Base-by-base conservation (phyloP, 2,329 filamentous ascomycete species). In the Chaetoscypha palmicola region DNA sequence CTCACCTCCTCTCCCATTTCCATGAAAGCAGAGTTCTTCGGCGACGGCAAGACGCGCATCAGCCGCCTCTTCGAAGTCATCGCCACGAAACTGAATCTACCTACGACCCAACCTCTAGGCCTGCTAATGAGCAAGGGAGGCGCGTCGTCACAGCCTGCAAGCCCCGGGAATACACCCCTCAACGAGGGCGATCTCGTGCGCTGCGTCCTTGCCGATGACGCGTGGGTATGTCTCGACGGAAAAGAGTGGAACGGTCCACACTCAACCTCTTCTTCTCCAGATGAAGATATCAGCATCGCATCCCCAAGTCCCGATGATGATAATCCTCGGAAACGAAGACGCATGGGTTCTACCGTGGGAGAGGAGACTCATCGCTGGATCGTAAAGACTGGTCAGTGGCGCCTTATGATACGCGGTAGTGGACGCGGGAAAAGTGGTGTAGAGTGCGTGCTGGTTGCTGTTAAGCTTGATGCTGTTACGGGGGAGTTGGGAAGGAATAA, bases 31-130 rank as follows among this genome's bases (percentile, higher is more conserved):
- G 79, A 86, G 50, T 94, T 96, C 65, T 77, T 85, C 54, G 77
- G 79, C 11, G 75, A 84, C 36, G 77, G 81, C 4, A 83, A 83
- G 52, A 72, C 77, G 9, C 76, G 86, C 41, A 72, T 96, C 14
- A 74, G 79, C 0, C 81, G 80, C 43, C 68, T 96, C 4, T 78
- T 94, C 52, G 82, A 87, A 55, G 82, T 94, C 7, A 74, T 95
- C n/a, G 79, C 84, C 2, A 82, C 81, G 24, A 94, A 91, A 62
- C 75, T 92, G 53, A 84, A 82, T 50, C 63, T 89, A 4, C 78
- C 83, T 9, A 68, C 69, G 0, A 73, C 72, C 0, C 70, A 76
- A 46, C 77, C 83, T 0, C 64, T 85, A 1, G 82, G 83, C 5
- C 66, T 86, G 28, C 71, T 86, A 62, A 82, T 85, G 76, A 68